These are phyloP conservation scores for Agaricales sp. DNA, from an alignment of 1,284 basidiomycete genomes.

Conservation along the genomic window DNA sequence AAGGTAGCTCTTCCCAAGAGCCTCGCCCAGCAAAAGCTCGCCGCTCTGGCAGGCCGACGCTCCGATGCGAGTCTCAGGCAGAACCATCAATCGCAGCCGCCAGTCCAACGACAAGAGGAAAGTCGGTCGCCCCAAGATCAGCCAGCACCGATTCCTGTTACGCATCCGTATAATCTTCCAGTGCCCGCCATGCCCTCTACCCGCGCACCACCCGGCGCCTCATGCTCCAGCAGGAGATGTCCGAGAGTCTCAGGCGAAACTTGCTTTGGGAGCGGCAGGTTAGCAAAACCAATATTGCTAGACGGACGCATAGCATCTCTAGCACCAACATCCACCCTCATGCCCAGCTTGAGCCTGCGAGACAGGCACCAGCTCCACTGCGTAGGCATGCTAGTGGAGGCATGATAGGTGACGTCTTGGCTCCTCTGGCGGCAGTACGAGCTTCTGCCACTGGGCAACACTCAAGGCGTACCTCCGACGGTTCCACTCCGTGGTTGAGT, in stretches of 20 bases:
- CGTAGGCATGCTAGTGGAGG: not conserved
- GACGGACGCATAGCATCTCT: constrained; percentile 22
- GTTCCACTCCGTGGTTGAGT: not conserved
- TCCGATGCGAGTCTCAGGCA: constrained; percentile 15
- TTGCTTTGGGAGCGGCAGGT: constrained; percentile 79
- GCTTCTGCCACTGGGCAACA: not conserved
- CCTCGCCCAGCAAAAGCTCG: constrained; percentile 51
- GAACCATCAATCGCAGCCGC: constrained; percentile 11
- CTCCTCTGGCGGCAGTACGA: not conserved
- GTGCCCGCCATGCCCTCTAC: constrained; percentile 63
- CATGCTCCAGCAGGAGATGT: constrained; percentile 81
- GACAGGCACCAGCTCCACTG: not conserved
- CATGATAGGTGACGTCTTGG: not conserved
- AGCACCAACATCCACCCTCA: not conserved
- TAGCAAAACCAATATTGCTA: constrained; percentile 39
- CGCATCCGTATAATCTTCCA: constrained; percentile 68
- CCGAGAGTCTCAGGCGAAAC: constrained; percentile 75
- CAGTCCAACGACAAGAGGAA: constrained; percentile 2
- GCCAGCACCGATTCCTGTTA: constrained; percentile 46
- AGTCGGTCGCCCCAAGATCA: constrained; percentile 10
- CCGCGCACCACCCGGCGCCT: constrained; percentile 76
- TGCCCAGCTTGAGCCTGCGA: not conserved
- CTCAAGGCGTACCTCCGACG: not conserved
- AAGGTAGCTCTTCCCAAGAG: constrained; percentile 47
- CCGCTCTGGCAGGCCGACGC: constrained; percentile 35